Evolutionary conservation across 257 asterid species (phyloP).

Genomic region (Primulina tabacum): DNA sequence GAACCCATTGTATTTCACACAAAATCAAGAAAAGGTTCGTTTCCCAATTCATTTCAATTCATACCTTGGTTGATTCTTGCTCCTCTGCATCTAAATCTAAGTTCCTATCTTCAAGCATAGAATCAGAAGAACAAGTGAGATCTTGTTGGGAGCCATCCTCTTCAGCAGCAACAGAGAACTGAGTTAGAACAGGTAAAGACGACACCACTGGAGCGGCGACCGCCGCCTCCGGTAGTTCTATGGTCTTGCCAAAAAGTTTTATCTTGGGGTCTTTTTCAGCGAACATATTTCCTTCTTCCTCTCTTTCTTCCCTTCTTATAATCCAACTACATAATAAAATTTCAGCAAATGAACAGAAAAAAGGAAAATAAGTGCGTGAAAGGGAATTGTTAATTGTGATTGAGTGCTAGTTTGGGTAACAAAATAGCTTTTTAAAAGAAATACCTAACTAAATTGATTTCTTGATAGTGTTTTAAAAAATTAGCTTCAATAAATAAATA

Average conservation of each 20-base stretch:
- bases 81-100: slow-evolving; percentile 39
- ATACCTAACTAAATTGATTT: not conserved
- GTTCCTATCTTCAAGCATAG: slow-evolving; percentile 40
- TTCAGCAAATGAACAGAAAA: not conserved
- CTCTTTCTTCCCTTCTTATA: slow-evolving; percentile 12
- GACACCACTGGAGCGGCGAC: slow-evolving; percentile 26
- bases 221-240: slow-evolving; percentile 51
- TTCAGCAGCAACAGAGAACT: slow-evolving; percentile 26
- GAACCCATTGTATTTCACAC: slow-evolving; percentile 26
- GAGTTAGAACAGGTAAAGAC: slow-evolving; percentile 30
- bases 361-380: not conserved
- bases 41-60: not conserved
- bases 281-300: slow-evolving; percentile 41
- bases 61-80: slow-evolving; percentile 52
- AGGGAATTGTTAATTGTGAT: slow-evolving; percentile 19
- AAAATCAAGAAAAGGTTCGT: slow-evolving; percentile 21
- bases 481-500: not conserved
- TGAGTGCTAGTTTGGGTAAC: slow-evolving; percentile 13
- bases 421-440: slow-evolving; percentile 25
- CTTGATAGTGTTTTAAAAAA: not conserved
- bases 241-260: slow-evolving; percentile 86
- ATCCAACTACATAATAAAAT: slow-evolving; percentile 12
- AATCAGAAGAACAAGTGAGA: slow-evolving; percentile 41
- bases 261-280: slow-evolving; percentile 77
- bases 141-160: slow-evolving; percentile 39